Percentiles rank a stretch among this genome's conserved stretches.
Evolutionary conservation across 805 yeast genomes (phyloP).

Genomic region (Geotrichum ghanense): DNA sequence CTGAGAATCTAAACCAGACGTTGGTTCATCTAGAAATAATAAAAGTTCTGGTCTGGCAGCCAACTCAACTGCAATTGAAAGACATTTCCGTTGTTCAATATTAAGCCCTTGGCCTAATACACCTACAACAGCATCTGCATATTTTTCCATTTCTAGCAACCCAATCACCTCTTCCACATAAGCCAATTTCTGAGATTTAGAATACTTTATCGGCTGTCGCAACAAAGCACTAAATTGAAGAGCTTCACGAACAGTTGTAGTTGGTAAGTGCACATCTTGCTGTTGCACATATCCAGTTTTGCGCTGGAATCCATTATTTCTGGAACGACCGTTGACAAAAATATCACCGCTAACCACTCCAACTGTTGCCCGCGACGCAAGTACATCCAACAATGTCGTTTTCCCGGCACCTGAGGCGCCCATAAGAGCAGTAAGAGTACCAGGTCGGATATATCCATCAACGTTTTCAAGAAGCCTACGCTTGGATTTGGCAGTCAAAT

Average conservation of each 20-base stretch:
- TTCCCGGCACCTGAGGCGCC: constrained; percentile 83
- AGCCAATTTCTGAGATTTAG: constrained; percentile 44
- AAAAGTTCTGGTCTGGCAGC: constrained; percentile 54
- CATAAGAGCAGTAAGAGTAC: constrained; percentile 68
- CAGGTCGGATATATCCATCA: constrained; percentile 78
- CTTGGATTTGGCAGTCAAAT: constrained; percentile 44
- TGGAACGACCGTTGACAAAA: constrained; percentile 50
- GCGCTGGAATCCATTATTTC: constrained; percentile 52
- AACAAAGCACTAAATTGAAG: constrained; percentile 52
- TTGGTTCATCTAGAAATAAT: constrained; percentile 55
- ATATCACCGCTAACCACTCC: constrained; percentile 63
- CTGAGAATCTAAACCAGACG: constrained; percentile 59
- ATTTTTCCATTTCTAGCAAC: constrained; percentile 49
- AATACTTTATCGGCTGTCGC: constrained; percentile 46
- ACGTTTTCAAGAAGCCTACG: constrained; percentile 52
- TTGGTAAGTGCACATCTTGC: constrained; percentile 57
- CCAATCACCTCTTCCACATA: constrained; percentile 58
- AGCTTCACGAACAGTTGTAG: constrained; percentile 65
- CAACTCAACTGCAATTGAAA: constrained; percentile 55
- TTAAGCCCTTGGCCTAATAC: constrained; percentile 60
- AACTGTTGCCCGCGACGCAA: constrained; percentile 57
- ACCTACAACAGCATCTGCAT: constrained; percentile 67
- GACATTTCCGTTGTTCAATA: constrained; percentile 51
- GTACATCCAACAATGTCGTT: constrained; percentile 59
- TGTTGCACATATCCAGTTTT: constrained; percentile 68